Evolutionary conservation across 352 stramenopile species (phyloP).

Genomic region (Phytopythium litorale): DNA sequence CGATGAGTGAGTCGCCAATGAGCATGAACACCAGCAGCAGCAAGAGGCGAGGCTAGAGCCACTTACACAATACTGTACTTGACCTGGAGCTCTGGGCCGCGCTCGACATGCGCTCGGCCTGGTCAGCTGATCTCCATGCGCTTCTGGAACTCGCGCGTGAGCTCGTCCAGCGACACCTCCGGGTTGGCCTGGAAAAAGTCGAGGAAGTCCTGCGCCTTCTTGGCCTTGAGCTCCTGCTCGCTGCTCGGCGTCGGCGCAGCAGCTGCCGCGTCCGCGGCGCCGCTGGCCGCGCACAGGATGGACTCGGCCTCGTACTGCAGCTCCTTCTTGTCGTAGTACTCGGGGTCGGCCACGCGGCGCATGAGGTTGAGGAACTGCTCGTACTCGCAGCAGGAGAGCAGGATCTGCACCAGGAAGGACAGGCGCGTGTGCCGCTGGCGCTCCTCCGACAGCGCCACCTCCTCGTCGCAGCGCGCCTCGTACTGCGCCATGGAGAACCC

Average conservation of each 20-base stretch:
- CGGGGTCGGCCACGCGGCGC: constrained; percentile 65
- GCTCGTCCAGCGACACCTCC: constrained; percentile 60
- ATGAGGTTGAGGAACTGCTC: constrained; percentile 87
- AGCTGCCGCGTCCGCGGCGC: constrained; percentile 12
- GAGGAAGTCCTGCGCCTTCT: constrained; percentile 59
- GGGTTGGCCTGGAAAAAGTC: constrained; percentile 70
- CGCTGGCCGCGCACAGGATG: constrained; percentile 52
- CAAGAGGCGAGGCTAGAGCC: not conserved
- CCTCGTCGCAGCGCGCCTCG: constrained; percentile 58
- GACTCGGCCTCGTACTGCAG: constrained; percentile 62
- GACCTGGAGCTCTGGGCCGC: not conserved
- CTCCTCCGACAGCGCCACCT: constrained; percentile 63
- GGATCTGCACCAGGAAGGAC: constrained; percentile 81
- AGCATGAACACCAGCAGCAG: not conserved
- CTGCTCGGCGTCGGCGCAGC: not conserved
- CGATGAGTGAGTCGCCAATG: not conserved
- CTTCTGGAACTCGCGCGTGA: constrained; percentile 72
- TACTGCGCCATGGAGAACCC: constrained; percentile 81
- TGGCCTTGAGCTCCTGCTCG: constrained; percentile 23
- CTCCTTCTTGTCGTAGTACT: constrained; percentile 83
- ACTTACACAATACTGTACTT: constrained; percentile 10
- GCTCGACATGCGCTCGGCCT: not conserved
- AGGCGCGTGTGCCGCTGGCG: constrained; percentile 71
- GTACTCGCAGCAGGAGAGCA: constrained; percentile 75
- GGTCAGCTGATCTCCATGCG: constrained; percentile 59